phyloP scores from a whole-genome alignment of 2,329 filamentous ascomycete species.

The Fusarium globosum region DNA sequence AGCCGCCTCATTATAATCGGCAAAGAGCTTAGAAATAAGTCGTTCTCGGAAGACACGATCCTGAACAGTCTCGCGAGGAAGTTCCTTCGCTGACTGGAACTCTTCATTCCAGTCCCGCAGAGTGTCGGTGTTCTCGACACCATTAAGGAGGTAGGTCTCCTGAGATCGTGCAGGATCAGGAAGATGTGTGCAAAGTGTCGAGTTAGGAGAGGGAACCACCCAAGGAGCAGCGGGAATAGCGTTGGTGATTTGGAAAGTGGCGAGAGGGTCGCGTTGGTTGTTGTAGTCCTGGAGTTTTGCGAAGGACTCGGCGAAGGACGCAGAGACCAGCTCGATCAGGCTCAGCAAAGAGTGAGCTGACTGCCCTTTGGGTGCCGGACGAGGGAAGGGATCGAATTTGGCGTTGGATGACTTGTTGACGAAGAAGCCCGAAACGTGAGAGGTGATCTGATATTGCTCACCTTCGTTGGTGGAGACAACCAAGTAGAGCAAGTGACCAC shows the following conservation, averaged over 20 bases:
- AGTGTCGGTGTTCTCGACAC: conserved; percentile 93
- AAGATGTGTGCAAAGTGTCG: conserved; percentile 75
- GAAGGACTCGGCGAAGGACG: conserved; percentile 83
- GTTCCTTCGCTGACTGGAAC: conserved; percentile 94
- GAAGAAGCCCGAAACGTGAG: conserved; percentile 94
- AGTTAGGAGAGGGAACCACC: conserved; percentile 79
- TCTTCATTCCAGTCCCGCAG: conserved; percentile 99
- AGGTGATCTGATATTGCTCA: conserved; percentile 93
- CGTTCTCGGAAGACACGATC: conserved; percentile 96
- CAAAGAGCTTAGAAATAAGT: conserved; percentile 93
- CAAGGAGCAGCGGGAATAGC: conserved; percentile 92
- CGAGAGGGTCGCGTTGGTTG: conserved; percentile 85
- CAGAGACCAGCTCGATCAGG: conserved; percentile 81
- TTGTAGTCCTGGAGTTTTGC: conserved; percentile 84
- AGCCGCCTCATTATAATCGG: conserved; percentile 96
- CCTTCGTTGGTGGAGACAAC: conserved; percentile 91
- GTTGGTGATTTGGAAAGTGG: conserved; percentile 96
- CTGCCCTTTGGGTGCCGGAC: conserved; percentile 79
- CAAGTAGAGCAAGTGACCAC: conserved; percentile 92
- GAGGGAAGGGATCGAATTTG: conserved; percentile 93
- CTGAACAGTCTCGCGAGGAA: conserved; percentile 93
- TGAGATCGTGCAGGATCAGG: conserved; percentile 90
- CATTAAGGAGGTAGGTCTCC: conserved; percentile 89
- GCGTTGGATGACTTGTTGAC: conserved; percentile 95
- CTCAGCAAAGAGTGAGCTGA: conserved; percentile 87